Conservation (phyloP, 106 monocot genomes). For the Apostasia shenzhenica region DNA sequence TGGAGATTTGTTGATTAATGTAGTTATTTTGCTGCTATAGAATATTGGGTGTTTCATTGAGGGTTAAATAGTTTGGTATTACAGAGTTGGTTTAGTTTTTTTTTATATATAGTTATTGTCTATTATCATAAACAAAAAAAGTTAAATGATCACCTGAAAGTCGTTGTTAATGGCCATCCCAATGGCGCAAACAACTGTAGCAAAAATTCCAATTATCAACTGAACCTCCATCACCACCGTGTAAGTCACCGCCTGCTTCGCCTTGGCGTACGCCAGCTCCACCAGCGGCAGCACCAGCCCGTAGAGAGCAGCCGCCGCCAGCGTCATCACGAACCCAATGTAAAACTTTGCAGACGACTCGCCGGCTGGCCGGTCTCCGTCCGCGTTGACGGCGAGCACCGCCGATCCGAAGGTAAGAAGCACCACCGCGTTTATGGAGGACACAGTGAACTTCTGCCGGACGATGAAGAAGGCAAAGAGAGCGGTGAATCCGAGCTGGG, state of each 20-base stretch:
- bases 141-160: slow-evolving; percentile 10
- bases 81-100: too few relatives aligned
- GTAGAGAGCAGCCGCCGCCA: slow-evolving; percentile 9
- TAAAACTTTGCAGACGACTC: slow-evolving; percentile 9
- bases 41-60: too few relatives aligned
- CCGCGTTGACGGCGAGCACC: slow-evolving; percentile 6
- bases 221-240: slow-evolving; percentile 12
- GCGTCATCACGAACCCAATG: slow-evolving; percentile 18
- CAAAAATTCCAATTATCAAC: slow-evolving; percentile 12
- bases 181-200: slow-evolving; percentile 19
- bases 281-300: slow-evolving; percentile 19
- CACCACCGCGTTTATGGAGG: slow-evolving; percentile 18
- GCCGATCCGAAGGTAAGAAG: slow-evolving; percentile 19
- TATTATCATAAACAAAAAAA: too few relatives aligned
- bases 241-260: slow-evolving; percentile 7
- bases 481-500: slow-evolving; percentile 22
- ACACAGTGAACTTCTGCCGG: slow-evolving; percentile 15
- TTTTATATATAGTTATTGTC: too few relatives aligned
- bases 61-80: too few relatives aligned
- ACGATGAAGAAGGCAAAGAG: slow-evolving; percentile 22
- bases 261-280: slow-evolving; percentile 17
- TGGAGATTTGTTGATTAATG: too few relatives aligned
- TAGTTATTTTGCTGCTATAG: too few relatives aligned
- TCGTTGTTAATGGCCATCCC: slow-evolving; percentile 23
- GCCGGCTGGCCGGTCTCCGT: slow-evolving; percentile 11